These are phyloP conservation scores for Paramecium sonneborni DNA, from an alignment of 73 alveolate genomes.

Conservation along the genomic window DNA sequence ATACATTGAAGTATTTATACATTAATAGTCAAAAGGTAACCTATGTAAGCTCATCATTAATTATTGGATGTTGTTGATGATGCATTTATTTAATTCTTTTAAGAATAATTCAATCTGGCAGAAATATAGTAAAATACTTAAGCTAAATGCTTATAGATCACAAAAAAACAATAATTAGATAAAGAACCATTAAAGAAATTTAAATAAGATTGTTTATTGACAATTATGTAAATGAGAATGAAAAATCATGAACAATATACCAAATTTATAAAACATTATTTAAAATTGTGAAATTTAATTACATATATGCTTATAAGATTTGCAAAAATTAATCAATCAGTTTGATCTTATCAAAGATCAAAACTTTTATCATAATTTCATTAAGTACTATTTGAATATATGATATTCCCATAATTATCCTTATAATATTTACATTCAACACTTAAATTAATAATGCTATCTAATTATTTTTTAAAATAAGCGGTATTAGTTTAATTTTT, in stretches of 20 bases:
- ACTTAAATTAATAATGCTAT: too few species aligned
- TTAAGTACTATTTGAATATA: too few species aligned
- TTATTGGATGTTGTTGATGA: conserved; percentile 12
- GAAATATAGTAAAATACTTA: neutral
- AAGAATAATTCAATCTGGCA: neutral
- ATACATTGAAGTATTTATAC: neutral
- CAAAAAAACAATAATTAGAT: neutral
- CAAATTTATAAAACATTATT: neutral
- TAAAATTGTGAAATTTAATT: conserved; percentile 8
- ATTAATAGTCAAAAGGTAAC: neutral
- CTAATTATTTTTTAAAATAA: too few species aligned
- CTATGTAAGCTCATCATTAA: conserved; percentile 40
- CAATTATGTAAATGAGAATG: conserved; percentile 14
- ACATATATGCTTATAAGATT: too few species aligned
- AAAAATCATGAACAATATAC: conserved; percentile 12
- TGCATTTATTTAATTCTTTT: neutral
- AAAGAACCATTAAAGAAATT: neutral
- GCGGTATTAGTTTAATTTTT: too few species aligned
- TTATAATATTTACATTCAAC: too few species aligned
- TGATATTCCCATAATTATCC: too few species aligned
- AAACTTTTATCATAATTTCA: too few species aligned
- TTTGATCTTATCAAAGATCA: too few species aligned
- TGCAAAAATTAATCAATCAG: too few species aligned
- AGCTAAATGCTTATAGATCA: neutral
- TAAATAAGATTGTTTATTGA: neutral